Evolutionary conservation across 2,329 filamentous ascomycete species (phyloP).

Genomic region (Emericellopsis atlantica): DNA sequence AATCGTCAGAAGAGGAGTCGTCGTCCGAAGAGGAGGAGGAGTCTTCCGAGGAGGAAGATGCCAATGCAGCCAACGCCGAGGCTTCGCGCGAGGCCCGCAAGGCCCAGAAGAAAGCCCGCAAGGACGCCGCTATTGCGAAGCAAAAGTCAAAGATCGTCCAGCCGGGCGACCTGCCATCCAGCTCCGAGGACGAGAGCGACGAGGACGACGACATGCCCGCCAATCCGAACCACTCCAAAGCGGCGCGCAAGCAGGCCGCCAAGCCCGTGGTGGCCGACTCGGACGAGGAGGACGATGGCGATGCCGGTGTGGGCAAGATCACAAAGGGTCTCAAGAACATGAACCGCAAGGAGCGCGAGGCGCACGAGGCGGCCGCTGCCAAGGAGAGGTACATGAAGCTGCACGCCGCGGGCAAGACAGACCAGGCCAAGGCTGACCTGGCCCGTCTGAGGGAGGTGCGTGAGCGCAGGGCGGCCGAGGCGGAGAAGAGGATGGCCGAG

Average conservation of each 20-base stretch:
- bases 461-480: constrained; percentile 76
- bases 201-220: constrained; percentile 58
- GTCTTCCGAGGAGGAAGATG: constrained; percentile 34
- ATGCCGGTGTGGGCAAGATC: constrained; percentile 29
- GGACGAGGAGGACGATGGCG: constrained; percentile 3
- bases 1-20: constrained; percentile 39
- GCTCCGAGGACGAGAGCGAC: constrained; percentile 47
- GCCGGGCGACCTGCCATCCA: constrained; percentile 76
- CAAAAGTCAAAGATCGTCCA: constrained; percentile 60
- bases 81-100: constrained; percentile 68
- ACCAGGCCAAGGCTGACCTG: constrained; percentile 83
- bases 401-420: constrained; percentile 91
- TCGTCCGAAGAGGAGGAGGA: constrained; percentile 36
- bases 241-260: constrained; percentile 45
- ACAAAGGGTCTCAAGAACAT: constrained; percentile 45
- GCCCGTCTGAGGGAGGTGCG: constrained; percentile 71
- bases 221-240: constrained; percentile 85
- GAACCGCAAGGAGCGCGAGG: constrained; percentile 46
- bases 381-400: constrained; percentile 86
- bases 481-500: constrained; percentile 61
- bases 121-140: constrained; percentile 74
- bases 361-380: constrained; percentile 73
- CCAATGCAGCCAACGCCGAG: constrained; percentile 32
- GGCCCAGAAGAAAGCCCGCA: constrained; percentile 78
- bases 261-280: background rate